Percentiles rank a stretch among this genome's conserved stretches.
Evolutionary conservation across 176 grass and related monocot genomes (phyloP).

Genomic region (Aechmea fasciata): DNA sequence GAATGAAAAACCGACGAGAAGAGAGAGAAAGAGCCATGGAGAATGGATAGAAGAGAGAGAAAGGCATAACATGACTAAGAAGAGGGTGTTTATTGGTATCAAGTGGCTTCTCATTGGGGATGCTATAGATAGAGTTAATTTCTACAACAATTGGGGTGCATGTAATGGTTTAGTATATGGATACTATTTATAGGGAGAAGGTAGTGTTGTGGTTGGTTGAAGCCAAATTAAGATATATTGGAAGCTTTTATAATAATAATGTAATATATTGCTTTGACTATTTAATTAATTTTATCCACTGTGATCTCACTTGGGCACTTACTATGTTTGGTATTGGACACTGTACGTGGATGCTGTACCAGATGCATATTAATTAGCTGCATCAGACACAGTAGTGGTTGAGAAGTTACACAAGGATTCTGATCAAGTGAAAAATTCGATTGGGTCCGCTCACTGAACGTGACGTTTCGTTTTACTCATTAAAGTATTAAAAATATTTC

Average conservation of each 20-base stretch:
- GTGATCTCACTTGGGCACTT: not conserved
- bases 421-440: too few relatives aligned
- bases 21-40: not conserved
- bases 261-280: not conserved
- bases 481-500: too few relatives aligned
- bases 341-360: too few relatives aligned
- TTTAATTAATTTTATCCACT: not conserved
- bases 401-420: too few relatives aligned
- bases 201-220: not conserved
- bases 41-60: slow-evolving; percentile 9
- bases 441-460: too few relatives aligned
- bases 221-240: not conserved
- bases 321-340: too few relatives aligned
- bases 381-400: too few relatives aligned
- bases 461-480: too few relatives aligned
- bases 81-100: not conserved
- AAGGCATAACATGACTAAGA: slow-evolving; percentile 8
- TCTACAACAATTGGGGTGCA: not conserved
- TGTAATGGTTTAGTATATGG: not conserved
- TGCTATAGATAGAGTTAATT: not conserved
- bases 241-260: not conserved
- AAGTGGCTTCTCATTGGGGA: slow-evolving; percentile 15
- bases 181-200: not conserved
- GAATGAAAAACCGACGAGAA: slow-evolving; percentile 10
- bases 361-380: too few relatives aligned